Evolutionary conservation across 2,329 filamentous ascomycete genomes (phyloP).

Genomic region (Aaosphaeria pasadenensis): DNA sequence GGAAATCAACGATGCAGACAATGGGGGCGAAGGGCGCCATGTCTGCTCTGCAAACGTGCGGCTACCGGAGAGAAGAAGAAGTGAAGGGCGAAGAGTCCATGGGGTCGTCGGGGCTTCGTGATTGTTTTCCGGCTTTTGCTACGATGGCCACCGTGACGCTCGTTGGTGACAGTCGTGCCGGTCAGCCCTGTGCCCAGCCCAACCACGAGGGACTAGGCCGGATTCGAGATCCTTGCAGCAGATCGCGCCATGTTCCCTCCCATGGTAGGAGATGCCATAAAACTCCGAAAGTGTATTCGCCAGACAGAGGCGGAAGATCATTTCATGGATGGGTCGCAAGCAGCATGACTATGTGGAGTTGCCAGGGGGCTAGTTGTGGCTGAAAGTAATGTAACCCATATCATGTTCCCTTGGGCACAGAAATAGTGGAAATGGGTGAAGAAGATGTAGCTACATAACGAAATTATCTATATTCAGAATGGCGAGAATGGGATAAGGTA

Average conservation of each 20-base stretch:
- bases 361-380: too few relatives aligned
- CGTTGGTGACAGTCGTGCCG: not conserved
- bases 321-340: too few relatives aligned
- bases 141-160: not conserved
- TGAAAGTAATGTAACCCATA: too few relatives aligned
- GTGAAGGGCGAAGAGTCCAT: constrained; percentile 4
- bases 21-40: constrained; percentile 42
- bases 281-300: too few relatives aligned
- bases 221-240: constrained; percentile 5
- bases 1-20: constrained; percentile 53
- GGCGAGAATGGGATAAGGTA: too few relatives aligned
- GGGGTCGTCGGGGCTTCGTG: not conserved
- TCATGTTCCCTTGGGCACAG: too few relatives aligned
- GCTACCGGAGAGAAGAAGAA: constrained; percentile 1
- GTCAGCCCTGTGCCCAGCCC: constrained; percentile 4
- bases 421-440: too few relatives aligned
- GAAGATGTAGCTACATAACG: too few relatives aligned
- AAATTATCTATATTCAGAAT: too few relatives aligned
- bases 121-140: not conserved
- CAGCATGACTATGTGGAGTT: too few relatives aligned
- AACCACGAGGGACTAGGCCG: constrained; percentile 1
- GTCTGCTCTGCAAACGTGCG: constrained; percentile 2
- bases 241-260: constrained; percentile 1
- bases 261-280: too few relatives aligned
- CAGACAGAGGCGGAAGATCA: too few relatives aligned